Conservation (phyloP, 2,329 filamentous ascomycete genomes). For the Aurifilum marmelostoma region DNA sequence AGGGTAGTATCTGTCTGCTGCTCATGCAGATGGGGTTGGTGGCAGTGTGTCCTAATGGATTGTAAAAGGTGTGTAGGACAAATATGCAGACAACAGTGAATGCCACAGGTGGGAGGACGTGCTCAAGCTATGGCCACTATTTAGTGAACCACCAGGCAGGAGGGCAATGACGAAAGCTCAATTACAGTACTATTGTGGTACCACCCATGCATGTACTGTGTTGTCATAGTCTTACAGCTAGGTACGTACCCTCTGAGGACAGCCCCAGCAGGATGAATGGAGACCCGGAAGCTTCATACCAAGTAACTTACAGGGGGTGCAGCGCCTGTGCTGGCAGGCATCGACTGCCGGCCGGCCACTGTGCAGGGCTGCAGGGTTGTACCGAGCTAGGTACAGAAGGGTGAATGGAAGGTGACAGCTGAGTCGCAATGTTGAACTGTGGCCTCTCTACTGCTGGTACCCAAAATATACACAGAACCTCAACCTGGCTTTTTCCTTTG, state of each 20-base stretch:
- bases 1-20: background rate
- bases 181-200: background rate
- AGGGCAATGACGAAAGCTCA: constrained; percentile 12
- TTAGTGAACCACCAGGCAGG: constrained; percentile 2
- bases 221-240: too few species aligned
- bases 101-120: background rate
- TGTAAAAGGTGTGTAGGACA: background rate
- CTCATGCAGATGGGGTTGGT: background rate
- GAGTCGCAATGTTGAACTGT: constrained; percentile 19
- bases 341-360: background rate
- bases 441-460: constrained; percentile 17
- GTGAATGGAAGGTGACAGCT: background rate
- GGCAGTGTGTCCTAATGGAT: background rate
- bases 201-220: background rate
- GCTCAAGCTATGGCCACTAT: constrained; percentile 9
- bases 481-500: constrained; percentile 2
- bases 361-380: background rate
- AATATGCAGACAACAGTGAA: background rate
- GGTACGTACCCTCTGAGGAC: background rate
- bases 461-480: background rate
- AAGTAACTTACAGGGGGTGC: background rate
- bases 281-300: constrained; percentile 1
- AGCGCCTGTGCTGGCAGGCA: constrained; percentile 8
- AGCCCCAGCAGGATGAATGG: background rate
- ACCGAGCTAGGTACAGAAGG: constrained; percentile 1